phyloP scores from a whole-genome alignment of 2,329 filamentous ascomycete species.

The Byssothecium circinans region DNA sequence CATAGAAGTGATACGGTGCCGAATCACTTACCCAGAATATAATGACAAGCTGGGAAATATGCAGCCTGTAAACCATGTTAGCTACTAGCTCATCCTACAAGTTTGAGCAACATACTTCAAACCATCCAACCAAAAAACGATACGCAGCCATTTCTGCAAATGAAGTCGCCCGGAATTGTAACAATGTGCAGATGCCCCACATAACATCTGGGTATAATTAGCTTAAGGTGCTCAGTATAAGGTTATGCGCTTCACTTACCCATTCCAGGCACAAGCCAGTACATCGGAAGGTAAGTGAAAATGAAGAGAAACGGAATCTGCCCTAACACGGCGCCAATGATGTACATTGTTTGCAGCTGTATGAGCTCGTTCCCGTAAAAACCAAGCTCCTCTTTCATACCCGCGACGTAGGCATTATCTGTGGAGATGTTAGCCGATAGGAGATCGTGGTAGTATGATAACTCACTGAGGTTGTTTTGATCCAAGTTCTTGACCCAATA shows the following conservation, averaged over 20 bases:
- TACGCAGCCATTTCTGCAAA: slow-evolving; percentile 57
- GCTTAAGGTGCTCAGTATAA: no score
- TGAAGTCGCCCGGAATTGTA: slow-evolving; percentile 55
- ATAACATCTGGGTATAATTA: slow-evolving; percentile 49
- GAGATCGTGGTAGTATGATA: background rate
- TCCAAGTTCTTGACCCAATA: slow-evolving; percentile 61
- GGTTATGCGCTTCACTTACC: no score
- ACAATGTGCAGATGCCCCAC: slow-evolving; percentile 61
- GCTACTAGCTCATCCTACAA: no score
- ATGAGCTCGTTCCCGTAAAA: slow-evolving; percentile 59
- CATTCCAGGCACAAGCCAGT: slow-evolving; percentile 51
- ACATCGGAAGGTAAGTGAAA: slow-evolving; percentile 49
- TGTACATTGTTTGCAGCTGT: slow-evolving; percentile 58
- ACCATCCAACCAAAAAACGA: slow-evolving; percentile 58
- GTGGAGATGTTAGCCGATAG: background rate
- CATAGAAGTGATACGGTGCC: no score
- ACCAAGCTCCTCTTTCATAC: slow-evolving; percentile 55
- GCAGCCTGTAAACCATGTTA: no score
- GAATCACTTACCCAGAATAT: slow-evolving; percentile 34
- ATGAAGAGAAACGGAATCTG: slow-evolving; percentile 58
- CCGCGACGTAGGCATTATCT: slow-evolving; percentile 61
- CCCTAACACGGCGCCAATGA: slow-evolving; percentile 54
- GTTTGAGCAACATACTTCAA: slow-evolving; percentile 41
- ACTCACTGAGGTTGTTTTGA: slow-evolving; percentile 56
- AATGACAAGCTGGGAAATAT: slow-evolving; percentile 43